Evolutionary conservation across 1,139 yeast species (phyloP).

Genomic region (Pichia cactophila): DNA sequence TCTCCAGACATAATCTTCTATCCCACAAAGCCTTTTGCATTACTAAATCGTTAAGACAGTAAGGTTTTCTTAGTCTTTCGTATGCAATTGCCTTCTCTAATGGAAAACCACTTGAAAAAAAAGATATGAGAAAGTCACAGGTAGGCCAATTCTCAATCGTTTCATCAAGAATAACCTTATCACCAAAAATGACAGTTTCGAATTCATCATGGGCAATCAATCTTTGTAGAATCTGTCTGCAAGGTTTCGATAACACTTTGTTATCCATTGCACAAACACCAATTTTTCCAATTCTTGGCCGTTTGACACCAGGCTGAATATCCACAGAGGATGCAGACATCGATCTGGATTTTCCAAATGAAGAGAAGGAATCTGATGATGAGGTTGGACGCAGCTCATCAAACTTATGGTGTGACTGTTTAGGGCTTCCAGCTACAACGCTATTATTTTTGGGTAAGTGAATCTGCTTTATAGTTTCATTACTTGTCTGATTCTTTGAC

Average conservation of each 20-base stretch:
- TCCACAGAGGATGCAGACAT: conserved; percentile 31
- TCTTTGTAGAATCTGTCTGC: conserved; percentile 81
- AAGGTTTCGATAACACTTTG: conserved; percentile 92
- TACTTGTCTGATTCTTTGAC: not conserved
- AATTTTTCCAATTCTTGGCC: conserved; percentile 81
- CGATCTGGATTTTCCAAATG: conserved; percentile 29
- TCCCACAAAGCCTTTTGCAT: conserved; percentile 97
- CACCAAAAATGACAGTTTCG: conserved; percentile 95
- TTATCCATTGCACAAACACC: conserved; percentile 99
- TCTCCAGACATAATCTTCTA: conserved; percentile 74
- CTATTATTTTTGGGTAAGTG: not conserved
- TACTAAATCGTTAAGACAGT: conserved; percentile 76
- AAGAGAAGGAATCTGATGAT: conserved; percentile 11
- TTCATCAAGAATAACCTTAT: conserved; percentile 92
- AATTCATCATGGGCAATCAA: conserved; percentile 91
- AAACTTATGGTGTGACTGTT: not conserved
- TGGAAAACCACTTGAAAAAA: conserved; percentile 95
- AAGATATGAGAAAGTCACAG: conserved; percentile 88
- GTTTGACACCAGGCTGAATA: conserved; percentile 35
- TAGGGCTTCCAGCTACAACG: not conserved
- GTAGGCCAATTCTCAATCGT: conserved; percentile 96
- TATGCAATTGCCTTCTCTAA: conserved; percentile 90
- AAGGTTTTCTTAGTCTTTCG: conserved; percentile 85
- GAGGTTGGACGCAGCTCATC: conserved; percentile 5
- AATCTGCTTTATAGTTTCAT: not conserved